A percentile compares a stretch with the other conserved stretches of the same genome.
phyloP scores from a whole-genome alignment of 208 protist species.

The Trypanosoma grayi region DNA sequence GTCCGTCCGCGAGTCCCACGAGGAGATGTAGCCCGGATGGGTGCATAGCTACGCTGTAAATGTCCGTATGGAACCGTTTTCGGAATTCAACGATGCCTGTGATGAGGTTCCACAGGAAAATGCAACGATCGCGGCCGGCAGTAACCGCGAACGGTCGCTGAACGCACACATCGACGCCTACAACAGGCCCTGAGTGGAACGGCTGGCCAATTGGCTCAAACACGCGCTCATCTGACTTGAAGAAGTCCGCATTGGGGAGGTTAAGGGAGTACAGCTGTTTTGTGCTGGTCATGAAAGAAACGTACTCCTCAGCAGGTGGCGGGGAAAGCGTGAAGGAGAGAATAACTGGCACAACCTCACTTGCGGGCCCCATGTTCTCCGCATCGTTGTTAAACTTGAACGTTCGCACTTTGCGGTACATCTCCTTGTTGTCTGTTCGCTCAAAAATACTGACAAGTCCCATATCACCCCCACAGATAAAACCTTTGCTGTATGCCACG shows the following conservation, averaged over 20 bases:
- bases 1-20: conserved; percentile 94
- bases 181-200: conserved; percentile 88
- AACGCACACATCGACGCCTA: conserved; percentile 92
- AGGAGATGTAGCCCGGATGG: conserved; percentile 94
- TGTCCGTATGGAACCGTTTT: conserved; percentile 92
- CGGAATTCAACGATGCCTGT: conserved; percentile 92
- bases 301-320: conserved; percentile 83
- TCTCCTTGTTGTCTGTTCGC: conserved; percentile 87
- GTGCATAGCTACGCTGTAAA: conserved; percentile 93
- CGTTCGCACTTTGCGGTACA: conserved; percentile 93
- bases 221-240: conserved; percentile 88
- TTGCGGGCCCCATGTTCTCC: conserved; percentile 30
- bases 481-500: conserved; percentile 91
- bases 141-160: conserved; percentile 95
- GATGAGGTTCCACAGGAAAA: conserved; percentile 96
- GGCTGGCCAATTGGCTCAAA: conserved; percentile 91
- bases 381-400: conserved; percentile 85
- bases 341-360: conserved; percentile 67
- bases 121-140: conserved; percentile 83
- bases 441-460: conserved; percentile 94
- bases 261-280: conserved; percentile 94
- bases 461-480: conserved; percentile 93
- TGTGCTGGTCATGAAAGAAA: conserved; percentile 90
- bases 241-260: conserved; percentile 93
- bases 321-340: conserved; percentile 84